phyloP scores from a whole-genome alignment of 495 filamentous ascomycete species.

The Tuber magnatum region DNA sequence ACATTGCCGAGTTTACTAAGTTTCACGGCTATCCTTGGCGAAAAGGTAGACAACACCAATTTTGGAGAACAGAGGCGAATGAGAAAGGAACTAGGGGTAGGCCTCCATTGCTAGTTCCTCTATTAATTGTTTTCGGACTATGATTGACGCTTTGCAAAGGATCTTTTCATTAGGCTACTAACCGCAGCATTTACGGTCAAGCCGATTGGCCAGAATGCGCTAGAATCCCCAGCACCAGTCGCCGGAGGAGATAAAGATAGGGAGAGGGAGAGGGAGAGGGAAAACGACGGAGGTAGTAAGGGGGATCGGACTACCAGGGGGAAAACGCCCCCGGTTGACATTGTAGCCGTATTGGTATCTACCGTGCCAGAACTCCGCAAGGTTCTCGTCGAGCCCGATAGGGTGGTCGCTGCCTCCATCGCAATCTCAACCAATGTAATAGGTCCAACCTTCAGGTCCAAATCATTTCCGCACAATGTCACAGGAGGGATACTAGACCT shows the following conservation, averaged over 20 bases:
- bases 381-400: slow-evolving; percentile 77
- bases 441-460: slow-evolving; percentile 72
- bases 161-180: slow-evolving; percentile 77
- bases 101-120: slow-evolving; percentile 39
- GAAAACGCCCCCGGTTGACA: slow-evolving; percentile 57
- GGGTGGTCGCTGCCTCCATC: slow-evolving; percentile 65
- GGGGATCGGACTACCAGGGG: slow-evolving; percentile 35
- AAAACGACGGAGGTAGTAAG: slow-evolving; percentile 18
- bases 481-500: slow-evolving; percentile 62
- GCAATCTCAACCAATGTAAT: slow-evolving; percentile 79
- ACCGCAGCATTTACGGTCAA: slow-evolving; percentile 86
- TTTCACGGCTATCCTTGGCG: slow-evolving; percentile 78
- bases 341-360: slow-evolving; percentile 67
- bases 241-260: slow-evolving; percentile 12
- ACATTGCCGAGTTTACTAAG: slow-evolving; percentile 80
- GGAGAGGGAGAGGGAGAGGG: slow-evolving; percentile 10
- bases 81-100: slow-evolving; percentile 82
- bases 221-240: slow-evolving; percentile 31
- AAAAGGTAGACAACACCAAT: slow-evolving; percentile 94
- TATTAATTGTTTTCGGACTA: slow-evolving; percentile 12
- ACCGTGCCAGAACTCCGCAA: slow-evolving; percentile 79
- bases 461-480: slow-evolving; percentile 80
- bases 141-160: slow-evolving; percentile 48
- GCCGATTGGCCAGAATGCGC: slow-evolving; percentile 51
- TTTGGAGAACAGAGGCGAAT: slow-evolving; percentile 94